These are phyloP conservation scores for Fraxinus paxiana DNA, from an alignment of 305 asterid species.

Conservation along the genomic window DNA sequence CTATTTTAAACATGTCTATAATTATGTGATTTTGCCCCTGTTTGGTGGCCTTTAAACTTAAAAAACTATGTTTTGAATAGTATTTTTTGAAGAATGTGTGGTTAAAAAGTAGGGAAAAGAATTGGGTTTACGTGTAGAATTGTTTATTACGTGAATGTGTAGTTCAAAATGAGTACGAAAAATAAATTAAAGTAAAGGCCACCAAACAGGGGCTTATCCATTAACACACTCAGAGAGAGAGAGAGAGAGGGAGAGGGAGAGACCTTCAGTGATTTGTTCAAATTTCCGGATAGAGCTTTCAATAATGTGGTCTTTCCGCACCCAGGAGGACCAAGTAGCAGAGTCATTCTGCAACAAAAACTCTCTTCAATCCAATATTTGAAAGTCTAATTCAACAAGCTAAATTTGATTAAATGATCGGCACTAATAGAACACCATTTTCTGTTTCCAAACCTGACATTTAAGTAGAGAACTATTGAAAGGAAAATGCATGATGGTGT, in stretches of 20 bases:
- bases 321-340: conserved; percentile 73
- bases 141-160: background rate
- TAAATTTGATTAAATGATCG: background rate
- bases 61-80: background rate
- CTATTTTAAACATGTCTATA: background rate
- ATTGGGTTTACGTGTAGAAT: background rate
- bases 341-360: conserved; percentile 37
- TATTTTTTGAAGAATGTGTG: background rate
- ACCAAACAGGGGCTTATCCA: background rate
- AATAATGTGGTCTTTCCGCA: conserved; percentile 62
- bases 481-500: background rate
- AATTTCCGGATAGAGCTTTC: conserved; percentile 63
- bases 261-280: conserved; percentile 53
- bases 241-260: background rate
- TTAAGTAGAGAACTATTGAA: background rate
- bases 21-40: background rate
- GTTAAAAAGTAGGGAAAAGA: background rate
- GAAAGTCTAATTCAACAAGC: background rate
- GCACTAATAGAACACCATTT: conserved; percentile 1
- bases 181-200: background rate
- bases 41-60: background rate
- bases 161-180: background rate
- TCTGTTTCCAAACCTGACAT: background rate
- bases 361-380: background rate
- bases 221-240: background rate